Evolutionary conservation across 805 yeast species (phyloP).

Genomic region (Wickerhamomyces bisporus): DNA sequence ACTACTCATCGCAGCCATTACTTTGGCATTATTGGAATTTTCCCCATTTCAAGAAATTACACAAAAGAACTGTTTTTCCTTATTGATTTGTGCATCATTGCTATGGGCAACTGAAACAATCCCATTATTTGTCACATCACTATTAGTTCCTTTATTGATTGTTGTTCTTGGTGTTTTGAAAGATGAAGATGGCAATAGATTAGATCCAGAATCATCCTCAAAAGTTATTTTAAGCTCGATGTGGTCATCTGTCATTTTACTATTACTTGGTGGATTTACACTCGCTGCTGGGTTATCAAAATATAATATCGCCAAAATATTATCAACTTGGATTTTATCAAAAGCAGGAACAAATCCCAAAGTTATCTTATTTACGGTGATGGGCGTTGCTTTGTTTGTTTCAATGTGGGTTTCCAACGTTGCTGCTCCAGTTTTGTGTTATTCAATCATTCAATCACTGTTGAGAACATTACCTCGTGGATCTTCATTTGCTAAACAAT

Average conservation of each 20-base stretch:
- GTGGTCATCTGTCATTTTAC: constrained; percentile 95
- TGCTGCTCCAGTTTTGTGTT: constrained; percentile 94
- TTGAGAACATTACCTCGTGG: constrained; percentile 77
- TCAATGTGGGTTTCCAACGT: constrained; percentile 97
- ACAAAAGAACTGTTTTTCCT: constrained; percentile 79
- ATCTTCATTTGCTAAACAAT: constrained; percentile 73
- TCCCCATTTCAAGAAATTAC: constrained; percentile 53
- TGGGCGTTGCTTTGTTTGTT: constrained; percentile 80
- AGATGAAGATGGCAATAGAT: constrained; percentile 44
- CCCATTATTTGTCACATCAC: constrained; percentile 86
- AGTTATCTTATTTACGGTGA: constrained; percentile 67
- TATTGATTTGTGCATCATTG: constrained; percentile 73
- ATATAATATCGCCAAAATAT: constrained; percentile 78
- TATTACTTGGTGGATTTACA: constrained; percentile 89
- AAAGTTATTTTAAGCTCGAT: constrained; percentile 74
- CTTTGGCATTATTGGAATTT: constrained; percentile 37
- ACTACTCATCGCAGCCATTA: constrained; percentile 41
- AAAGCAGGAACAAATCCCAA: constrained; percentile 85
- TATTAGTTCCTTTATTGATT: constrained; percentile 75
- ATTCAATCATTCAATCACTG: constrained; percentile 85
- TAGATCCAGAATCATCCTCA: constrained; percentile 66
- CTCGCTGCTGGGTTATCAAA: constrained; percentile 92
- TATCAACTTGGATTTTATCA: constrained; percentile 77
- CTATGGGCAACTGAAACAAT: constrained; percentile 95
- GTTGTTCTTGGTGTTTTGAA: constrained; percentile 68